Evolutionary conservation across 2,329 filamentous ascomycete genomes (phyloP).

Genomic region (Penicillium brevicompactum): DNA sequence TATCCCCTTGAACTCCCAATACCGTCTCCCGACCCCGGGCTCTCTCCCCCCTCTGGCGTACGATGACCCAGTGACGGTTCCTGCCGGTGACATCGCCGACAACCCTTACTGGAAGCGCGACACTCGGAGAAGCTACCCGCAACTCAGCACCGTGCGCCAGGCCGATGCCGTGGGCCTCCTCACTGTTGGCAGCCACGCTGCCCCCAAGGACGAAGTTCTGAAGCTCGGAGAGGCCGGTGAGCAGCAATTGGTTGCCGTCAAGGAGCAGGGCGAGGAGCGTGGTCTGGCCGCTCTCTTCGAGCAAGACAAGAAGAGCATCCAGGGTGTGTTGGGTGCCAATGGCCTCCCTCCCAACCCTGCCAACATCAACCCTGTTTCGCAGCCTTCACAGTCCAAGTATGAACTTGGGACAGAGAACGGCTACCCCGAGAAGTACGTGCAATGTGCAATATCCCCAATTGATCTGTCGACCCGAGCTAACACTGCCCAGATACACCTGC

Average conservation of each 20-base stretch:
- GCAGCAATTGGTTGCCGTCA: slow-evolving; percentile 73
- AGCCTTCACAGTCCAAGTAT: slow-evolving; percentile 54
- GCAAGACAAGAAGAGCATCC: slow-evolving; percentile 58
- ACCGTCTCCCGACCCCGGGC: slow-evolving; percentile 82
- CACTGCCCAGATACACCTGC: slow-evolving; percentile 44
- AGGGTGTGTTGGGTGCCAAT: slow-evolving; percentile 68
- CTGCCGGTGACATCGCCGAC: slow-evolving; percentile 85
- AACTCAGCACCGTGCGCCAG: slow-evolving; percentile 77
- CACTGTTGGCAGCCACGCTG: slow-evolving; percentile 76
- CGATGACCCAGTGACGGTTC: slow-evolving; percentile 79
- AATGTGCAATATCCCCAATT: slow-evolving; percentile 15
- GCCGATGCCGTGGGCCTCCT: slow-evolving; percentile 83
- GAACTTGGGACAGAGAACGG: slow-evolving; percentile 67
- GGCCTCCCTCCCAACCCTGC: slow-evolving; percentile 86
- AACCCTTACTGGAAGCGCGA: slow-evolving; percentile 98
- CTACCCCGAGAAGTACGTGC: slow-evolving; percentile 69
- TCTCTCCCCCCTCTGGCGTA: slow-evolving; percentile 69
- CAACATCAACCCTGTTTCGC: slow-evolving; percentile 57
- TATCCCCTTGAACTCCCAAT: slow-evolving; percentile 89
- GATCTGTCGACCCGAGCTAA: slow-evolving; percentile 25
- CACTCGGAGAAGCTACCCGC: slow-evolving; percentile 77
- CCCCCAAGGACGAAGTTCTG: slow-evolving; percentile 74
- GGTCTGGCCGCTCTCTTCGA: slow-evolving; percentile 75
- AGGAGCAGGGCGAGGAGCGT: slow-evolving; percentile 71
- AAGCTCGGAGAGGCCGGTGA: slow-evolving; percentile 74